Evolutionary conservation across 306 rosid genomes (phyloP).

Genomic region (Elaeagnus macrophylla): DNA sequence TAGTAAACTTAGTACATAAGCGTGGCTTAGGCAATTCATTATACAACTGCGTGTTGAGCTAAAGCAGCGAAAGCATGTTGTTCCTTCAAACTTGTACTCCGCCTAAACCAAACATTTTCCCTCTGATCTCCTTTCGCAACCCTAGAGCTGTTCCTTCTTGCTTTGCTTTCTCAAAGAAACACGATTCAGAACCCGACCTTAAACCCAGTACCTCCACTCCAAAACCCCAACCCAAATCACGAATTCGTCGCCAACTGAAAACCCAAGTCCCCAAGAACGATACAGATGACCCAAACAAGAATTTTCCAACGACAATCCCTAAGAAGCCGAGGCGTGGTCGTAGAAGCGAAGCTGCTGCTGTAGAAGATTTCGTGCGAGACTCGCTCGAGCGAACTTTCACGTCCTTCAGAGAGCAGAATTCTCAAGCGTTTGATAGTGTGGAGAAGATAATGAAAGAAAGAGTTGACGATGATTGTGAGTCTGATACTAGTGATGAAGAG

Average conservation of each 20-base stretch:
- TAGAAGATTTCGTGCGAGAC: conserved; percentile 55
- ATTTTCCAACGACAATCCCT: conserved; percentile 39
- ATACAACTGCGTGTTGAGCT: conserved; percentile 7
- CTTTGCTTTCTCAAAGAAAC: conserved; percentile 29
- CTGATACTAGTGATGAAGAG: conserved; percentile 16
- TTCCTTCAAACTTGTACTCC: conserved; percentile 14
- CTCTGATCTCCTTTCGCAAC: conserved; percentile 14
- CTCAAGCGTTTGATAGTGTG: conserved; percentile 35
- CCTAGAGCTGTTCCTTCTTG: conserved; percentile 35
- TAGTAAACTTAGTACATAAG: too few species aligned
- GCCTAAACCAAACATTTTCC: conserved; percentile 6
- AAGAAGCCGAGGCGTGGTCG: conserved; percentile 76
- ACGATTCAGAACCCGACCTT: conserved; percentile 35
- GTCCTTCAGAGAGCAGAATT: conserved; percentile 46
- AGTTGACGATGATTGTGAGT: conserved; percentile 10
- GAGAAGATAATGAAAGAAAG: conserved; percentile 44
- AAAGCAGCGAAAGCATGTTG: conserved; percentile 8
- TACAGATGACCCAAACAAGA: conserved; percentile 15
- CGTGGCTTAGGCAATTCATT: neutral
- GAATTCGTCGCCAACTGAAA: conserved; percentile 11
- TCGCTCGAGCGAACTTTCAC: conserved; percentile 53
- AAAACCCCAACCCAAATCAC: conserved; percentile 21
- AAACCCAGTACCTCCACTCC: conserved; percentile 13
- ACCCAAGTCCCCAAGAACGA: conserved; percentile 10
- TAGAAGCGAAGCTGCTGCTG: conserved; percentile 68